These are phyloP conservation scores for Eimeria mitis DNA, from an alignment of 169 alveolate genomes.

Conservation along the genomic window DNA sequence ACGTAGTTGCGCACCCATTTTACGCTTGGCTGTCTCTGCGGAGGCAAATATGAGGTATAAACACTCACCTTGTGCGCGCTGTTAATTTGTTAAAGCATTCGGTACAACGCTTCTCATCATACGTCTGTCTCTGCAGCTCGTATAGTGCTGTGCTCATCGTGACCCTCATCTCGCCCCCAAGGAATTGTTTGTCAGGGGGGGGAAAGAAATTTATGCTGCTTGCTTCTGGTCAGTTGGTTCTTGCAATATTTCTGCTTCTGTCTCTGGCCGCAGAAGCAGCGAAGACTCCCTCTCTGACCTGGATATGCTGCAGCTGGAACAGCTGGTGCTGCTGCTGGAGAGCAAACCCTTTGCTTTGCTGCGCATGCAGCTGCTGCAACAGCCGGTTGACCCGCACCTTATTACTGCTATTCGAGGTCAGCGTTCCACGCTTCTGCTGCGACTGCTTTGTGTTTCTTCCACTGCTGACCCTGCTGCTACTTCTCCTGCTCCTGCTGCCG, in stretches of 20 bases:
- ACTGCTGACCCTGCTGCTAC: background rate
- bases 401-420: slow-evolving; percentile 46
- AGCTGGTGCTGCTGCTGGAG: slow-evolving; percentile 41
- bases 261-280: slow-evolving; percentile 50
- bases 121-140: background rate
- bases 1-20: background rate
- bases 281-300: slow-evolving; percentile 37
- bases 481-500: background rate
- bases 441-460: background rate
- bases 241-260: background rate
- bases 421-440: background rate
- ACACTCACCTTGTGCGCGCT: background rate
- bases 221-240: background rate
- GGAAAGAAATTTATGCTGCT: background rate
- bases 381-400: slow-evolving; percentile 52
- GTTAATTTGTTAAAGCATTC: background rate
- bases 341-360: slow-evolving; percentile 50
- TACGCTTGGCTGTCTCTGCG: background rate
- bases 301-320: slow-evolving; percentile 58
- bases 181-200: background rate
- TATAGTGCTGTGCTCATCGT: background rate
- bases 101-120: background rate
- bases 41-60: background rate
- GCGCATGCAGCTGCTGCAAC: slow-evolving; percentile 44
- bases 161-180: background rate